Conservation (phyloP, 768 basidiomycete genomes). For the Boletus coccyginus region DNA sequence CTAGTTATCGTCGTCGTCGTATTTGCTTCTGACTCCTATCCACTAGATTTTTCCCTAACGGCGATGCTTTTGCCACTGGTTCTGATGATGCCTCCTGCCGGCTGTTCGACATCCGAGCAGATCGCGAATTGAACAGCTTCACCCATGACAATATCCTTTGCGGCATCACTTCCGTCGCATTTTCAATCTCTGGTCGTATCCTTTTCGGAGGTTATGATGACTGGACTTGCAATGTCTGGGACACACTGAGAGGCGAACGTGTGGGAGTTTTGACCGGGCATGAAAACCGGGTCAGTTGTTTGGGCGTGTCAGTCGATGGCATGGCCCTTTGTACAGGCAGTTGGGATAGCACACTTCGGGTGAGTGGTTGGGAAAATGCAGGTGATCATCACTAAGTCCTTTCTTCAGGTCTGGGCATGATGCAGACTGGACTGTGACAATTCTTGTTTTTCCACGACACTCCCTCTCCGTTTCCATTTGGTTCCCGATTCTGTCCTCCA, state of each 20-base stretch:
- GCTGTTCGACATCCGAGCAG: constrained; percentile 95
- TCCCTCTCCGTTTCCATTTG: constrained; percentile 25
- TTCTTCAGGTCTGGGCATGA: constrained; percentile 80
- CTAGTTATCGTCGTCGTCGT: constrained; percentile 1
- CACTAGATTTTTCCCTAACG: constrained; percentile 96
- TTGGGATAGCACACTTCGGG: constrained; percentile 97
- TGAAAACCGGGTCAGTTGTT: constrained; percentile 95
- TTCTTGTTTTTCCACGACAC: constrained; percentile 25
- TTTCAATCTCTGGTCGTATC: constrained; percentile 96
- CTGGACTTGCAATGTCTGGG: constrained; percentile 99
- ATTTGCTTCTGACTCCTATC: constrained; percentile 6
- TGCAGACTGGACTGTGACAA: constrained; percentile 24
- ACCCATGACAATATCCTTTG: constrained; percentile 99
- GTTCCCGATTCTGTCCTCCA: constrained; percentile 16
- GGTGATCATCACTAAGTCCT: constrained; percentile 12
- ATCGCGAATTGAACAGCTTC: constrained; percentile 94
- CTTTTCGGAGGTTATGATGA: constrained; percentile 99
- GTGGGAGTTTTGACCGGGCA: constrained; percentile 97
- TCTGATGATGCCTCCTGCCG: constrained; percentile 99
- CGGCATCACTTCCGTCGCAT: constrained; percentile 98
- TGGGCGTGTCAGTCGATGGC: constrained; percentile 94
- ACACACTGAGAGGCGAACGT: constrained; percentile 96
- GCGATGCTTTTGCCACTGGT: constrained; percentile 97
- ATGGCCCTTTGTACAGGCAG: constrained; percentile 99
- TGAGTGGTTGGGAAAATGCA: constrained; percentile 37